phyloP scores from a whole-genome alignment of 192 early-diverging fungal species.

The Entomortierella beljakovae region DNA sequence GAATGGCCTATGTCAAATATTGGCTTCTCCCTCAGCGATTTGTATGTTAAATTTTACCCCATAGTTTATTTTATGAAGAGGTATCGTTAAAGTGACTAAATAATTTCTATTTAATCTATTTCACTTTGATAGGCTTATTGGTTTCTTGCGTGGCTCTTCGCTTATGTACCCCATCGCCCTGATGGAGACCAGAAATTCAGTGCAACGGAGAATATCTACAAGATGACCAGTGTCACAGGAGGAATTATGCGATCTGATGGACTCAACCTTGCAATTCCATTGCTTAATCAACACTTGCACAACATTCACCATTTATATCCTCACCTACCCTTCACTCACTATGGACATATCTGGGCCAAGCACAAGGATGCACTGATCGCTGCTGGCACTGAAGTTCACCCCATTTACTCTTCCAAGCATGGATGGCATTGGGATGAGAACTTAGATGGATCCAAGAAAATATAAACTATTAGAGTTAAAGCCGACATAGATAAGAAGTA shows the following conservation, averaged over 20 bases:
- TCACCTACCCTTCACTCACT: constrained; percentile 41
- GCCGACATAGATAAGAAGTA: too few relatives aligned
- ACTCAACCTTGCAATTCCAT: constrained; percentile 35
- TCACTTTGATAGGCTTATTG: constrained; percentile 28
- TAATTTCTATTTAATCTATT: neutral
- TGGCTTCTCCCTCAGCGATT: constrained; percentile 44
- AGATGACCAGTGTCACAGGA: constrained; percentile 42
- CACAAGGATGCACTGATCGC: constrained; percentile 44
- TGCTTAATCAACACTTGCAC: constrained; percentile 51
- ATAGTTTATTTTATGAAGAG: neutral
- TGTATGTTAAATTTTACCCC: constrained; percentile 6
- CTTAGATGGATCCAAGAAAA: constrained; percentile 4
- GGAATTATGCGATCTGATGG: constrained; percentile 39
- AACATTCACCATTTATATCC: constrained; percentile 51
- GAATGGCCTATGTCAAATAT: constrained; percentile 37
- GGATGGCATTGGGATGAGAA: constrained; percentile 38
- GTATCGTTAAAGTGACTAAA: neutral
- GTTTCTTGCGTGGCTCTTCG: constrained; percentile 45
- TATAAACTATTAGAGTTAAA: too few relatives aligned
- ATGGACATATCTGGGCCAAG: constrained; percentile 42
- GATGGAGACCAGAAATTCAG: constrained; percentile 35
- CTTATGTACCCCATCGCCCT: constrained; percentile 39
- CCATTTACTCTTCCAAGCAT: constrained; percentile 23
- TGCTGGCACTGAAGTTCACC: constrained; percentile 35
- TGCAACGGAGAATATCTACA: constrained; percentile 45